Conservation (phyloP, 148 eudicot genomes). For the Persicaria maculosa region DNA sequence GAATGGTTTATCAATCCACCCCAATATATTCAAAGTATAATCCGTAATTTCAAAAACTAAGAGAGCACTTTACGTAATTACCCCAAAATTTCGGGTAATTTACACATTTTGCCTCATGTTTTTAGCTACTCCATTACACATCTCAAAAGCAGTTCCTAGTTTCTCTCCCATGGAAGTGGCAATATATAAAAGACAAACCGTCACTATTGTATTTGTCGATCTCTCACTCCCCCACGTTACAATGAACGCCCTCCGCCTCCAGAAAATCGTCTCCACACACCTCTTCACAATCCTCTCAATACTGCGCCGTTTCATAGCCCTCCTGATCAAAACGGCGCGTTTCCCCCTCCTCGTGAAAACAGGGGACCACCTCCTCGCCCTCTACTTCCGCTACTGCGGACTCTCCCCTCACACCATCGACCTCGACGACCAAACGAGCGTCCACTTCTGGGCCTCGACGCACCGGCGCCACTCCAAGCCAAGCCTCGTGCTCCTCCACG, state of each 20-base stretch:
- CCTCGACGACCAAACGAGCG: conserved; percentile 43
- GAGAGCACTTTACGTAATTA: too few species aligned
- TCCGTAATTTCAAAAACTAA: too few species aligned
- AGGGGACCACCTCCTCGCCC: conserved; percentile 20
- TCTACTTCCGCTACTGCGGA: conserved; percentile 29
- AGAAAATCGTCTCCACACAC: conserved; percentile 18
- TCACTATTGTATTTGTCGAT: too few species aligned
- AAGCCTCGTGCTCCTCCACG: conserved; percentile 48
- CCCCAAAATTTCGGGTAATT: too few species aligned
- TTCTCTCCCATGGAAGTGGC: too few species aligned
- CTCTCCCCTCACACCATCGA: conserved; percentile 38
- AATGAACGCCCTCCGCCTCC: conserved; percentile 9
- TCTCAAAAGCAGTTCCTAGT: too few species aligned
- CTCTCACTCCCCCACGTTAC: too few species aligned
- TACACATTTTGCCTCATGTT: too few species aligned
- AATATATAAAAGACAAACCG: too few species aligned
- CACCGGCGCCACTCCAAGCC: conserved; percentile 34
- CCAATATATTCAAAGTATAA: too few species aligned
- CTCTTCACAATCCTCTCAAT: conserved; percentile 11
- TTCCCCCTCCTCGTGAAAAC: conserved; percentile 28
- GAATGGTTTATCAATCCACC: too few species aligned
- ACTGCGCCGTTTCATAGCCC: conserved; percentile 4
- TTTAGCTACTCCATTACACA: too few species aligned
- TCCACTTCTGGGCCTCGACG: conserved; percentile 41
- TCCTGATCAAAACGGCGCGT: conserved; percentile 16